Conservation (phyloP, 2,329 filamentous ascomycete species). For the Furcasterigmium furcatum region DNA sequence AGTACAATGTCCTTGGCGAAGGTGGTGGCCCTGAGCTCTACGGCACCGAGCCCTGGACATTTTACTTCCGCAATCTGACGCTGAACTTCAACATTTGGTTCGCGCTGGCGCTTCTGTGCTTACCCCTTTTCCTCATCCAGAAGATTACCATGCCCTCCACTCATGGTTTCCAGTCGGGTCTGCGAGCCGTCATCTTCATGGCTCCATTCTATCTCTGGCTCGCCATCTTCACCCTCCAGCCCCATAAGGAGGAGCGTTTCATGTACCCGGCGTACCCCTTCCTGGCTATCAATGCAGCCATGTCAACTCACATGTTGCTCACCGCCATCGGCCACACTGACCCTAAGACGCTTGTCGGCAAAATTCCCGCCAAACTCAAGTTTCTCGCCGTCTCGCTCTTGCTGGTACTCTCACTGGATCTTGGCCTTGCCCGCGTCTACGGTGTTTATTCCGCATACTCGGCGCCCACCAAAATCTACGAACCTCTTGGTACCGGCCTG, state of each 20-base stretch:
- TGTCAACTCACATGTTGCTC: slow-evolving; percentile 78
- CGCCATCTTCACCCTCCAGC: slow-evolving; percentile 83
- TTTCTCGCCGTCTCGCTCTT: slow-evolving; percentile 57
- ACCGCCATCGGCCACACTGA: slow-evolving; percentile 69
- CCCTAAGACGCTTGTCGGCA: slow-evolving; percentile 63
- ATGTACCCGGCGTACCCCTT: slow-evolving; percentile 98
- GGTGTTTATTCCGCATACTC: slow-evolving; percentile 80
- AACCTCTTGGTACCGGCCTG: slow-evolving; percentile 52
- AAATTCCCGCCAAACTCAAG: slow-evolving; percentile 74
- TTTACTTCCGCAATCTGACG: slow-evolving; percentile 86
- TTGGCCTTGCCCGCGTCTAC: slow-evolving; percentile 69
- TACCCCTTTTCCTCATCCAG: slow-evolving; percentile 75
- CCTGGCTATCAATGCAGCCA: slow-evolving; percentile 81
- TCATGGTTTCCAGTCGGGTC: slow-evolving; percentile 63
- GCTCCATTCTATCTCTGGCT: slow-evolving; percentile 94
- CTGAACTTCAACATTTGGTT: slow-evolving; percentile 98
- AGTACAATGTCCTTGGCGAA: slow-evolving; percentile 89
- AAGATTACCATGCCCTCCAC: slow-evolving; percentile 60
- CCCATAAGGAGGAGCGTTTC: slow-evolving; percentile 97
- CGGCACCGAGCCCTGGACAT: slow-evolving; percentile 94
- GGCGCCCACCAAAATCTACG: slow-evolving; percentile 72
- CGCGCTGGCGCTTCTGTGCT: slow-evolving; percentile 67
- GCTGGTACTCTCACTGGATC: slow-evolving; percentile 60
- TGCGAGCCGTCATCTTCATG: slow-evolving; percentile 76
- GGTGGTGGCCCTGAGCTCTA: slow-evolving; percentile 86